Evolutionary conservation across 306 rosid genomes (phyloP).

Genomic region (Trichosanthes cucumerina): DNA sequence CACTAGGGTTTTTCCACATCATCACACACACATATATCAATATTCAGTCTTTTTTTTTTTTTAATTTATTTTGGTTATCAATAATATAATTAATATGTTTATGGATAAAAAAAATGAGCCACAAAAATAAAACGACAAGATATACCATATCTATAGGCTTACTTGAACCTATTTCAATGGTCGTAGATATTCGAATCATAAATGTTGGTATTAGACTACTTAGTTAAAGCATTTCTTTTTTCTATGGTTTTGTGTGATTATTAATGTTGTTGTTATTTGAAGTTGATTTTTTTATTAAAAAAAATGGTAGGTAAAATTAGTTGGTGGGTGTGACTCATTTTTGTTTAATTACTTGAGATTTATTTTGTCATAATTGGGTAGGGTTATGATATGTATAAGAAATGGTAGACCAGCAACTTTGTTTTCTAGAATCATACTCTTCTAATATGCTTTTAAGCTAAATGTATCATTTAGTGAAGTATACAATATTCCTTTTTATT

Average conservation of each 20-base stretch:
- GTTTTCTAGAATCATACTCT: background rate
- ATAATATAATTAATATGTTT: too few species aligned
- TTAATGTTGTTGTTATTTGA: background rate
- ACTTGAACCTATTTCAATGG: too few species aligned
- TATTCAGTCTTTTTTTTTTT: too few species aligned
- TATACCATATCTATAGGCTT: too few species aligned
- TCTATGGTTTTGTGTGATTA: background rate
- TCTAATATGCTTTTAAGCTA: background rate
- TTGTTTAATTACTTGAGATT: background rate
- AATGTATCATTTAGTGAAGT: background rate
- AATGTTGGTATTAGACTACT: too few species aligned
- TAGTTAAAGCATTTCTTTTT: background rate
- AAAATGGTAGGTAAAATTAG: background rate
- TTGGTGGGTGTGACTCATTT: background rate
- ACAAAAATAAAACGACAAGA: too few species aligned
- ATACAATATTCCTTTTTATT: background rate
- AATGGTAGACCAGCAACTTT: background rate
- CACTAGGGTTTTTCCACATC: background rate
- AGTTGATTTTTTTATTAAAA: background rate
- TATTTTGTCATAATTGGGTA: background rate
- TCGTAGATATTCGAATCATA: too few species aligned
- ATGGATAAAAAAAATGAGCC: too few species aligned
- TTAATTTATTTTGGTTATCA: too few species aligned
- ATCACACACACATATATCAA: background rate
- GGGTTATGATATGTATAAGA: background rate